Percentiles rank a stretch among this genome's conserved stretches.
These are phyloP conservation scores for Dictyostelium citrinum DNA, from an alignment of 78 protist genomes.

Conservation along the genomic window DNA sequence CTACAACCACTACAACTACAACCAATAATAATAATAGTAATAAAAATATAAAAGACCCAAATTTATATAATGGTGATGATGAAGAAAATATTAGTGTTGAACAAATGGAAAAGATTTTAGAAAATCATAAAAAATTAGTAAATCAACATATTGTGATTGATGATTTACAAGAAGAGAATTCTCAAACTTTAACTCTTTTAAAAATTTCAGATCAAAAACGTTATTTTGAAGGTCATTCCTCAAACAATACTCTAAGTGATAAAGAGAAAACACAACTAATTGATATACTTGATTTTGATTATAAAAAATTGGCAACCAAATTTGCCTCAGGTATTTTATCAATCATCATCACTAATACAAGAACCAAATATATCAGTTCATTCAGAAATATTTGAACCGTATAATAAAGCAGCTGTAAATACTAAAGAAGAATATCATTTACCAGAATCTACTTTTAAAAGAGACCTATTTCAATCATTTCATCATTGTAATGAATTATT, in stretches of 20 bases:
- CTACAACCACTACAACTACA: neutral
- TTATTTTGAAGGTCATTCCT: constrained; percentile 36
- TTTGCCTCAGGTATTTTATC: neutral
- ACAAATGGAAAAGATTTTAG: constrained; percentile 5
- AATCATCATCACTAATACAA: neutral
- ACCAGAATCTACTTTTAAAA: neutral
- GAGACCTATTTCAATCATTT: neutral
- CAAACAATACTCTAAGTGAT: neutral
- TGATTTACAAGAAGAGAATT: constrained; percentile 3
- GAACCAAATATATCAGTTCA: neutral
- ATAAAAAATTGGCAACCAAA: neutral
- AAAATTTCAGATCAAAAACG: constrained; percentile 56
- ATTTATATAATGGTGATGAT: constrained; percentile 1
- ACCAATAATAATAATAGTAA: neutral
- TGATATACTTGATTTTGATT: neutral
- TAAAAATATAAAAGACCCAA: neutral
- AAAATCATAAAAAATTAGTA: neutral
- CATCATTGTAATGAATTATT: constrained; percentile 28
- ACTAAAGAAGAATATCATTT: neutral
- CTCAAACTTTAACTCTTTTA: neutral
- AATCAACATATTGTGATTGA: neutral
- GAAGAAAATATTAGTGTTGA: neutral
- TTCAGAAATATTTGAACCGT: neutral
- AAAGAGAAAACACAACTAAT: neutral
- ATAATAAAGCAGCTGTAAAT: neutral